Base-by-base conservation (phyloP, 176 grass and related monocot species). In the Aegilops sharonensis region DNA sequence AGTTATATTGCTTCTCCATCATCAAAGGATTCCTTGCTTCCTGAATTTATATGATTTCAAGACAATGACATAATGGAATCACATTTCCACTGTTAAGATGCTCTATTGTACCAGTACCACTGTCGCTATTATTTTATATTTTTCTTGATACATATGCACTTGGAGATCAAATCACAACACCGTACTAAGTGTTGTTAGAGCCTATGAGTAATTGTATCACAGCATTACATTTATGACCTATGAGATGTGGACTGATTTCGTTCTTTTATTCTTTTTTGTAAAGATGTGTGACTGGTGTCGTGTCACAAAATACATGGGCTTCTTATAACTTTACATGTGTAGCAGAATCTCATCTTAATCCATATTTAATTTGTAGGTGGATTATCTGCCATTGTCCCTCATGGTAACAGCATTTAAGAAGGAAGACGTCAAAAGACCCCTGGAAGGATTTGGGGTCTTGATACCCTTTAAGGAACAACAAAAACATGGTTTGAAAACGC, bases 381-480 rank as follows among this genome's bases (percentile, higher is more conserved):
- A 90, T 87, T 96, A 98, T 90, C 87, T 94, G 20, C 97, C 97
- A 69, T 77, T 98, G 57, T 98, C 97, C 24, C 84, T 98, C 72
- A 81, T 98, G 81, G 82, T 98, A 64, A 98, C 97, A 37, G 90
- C 97, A 73, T 98, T 96, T 87, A 95, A 92, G 71, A 96, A 98
- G 88, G 89, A 98, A 92, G 78, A 89, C 80, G 92, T 98, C 60
- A 89, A 90, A 86, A 92, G 74, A 89, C 97, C 94, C 80, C 63
- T 96, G 81, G 94, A 98, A 83, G 97, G 97, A 88, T 98, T 98
- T 90, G 97, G 97, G 63, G 87, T 96, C 78, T 81, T 98, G 84
- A 86, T 96, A 70, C 97, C 97, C 56, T 98, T 90, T 25, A 98
- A 91, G 83, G 97, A 98, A 87, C 97, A 98, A 57, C 83, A 92